Conservation (phyloP, 2,329 filamentous ascomycete genomes). For the Pestalotiopsis fici region DNA sequence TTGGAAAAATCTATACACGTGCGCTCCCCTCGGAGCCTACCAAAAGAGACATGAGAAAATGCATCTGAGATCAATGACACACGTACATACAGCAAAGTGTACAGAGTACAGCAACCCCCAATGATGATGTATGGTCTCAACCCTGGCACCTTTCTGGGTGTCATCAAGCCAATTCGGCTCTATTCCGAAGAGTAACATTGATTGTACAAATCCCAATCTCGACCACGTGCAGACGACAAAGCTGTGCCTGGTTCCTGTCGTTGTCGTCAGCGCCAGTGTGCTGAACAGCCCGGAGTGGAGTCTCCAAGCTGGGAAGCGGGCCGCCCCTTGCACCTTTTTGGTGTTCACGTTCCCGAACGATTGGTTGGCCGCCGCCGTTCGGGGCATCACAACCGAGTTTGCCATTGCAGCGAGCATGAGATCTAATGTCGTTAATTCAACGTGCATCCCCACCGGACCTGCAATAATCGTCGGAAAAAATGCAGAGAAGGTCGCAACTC, state of each 20-base stretch:
- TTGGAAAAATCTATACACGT: neutral
- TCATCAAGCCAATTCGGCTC: neutral
- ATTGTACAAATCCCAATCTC: neutral
- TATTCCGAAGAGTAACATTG: neutral
- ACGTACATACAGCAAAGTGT: neutral
- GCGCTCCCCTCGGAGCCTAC: too few relatives aligned
- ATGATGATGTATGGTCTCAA: neutral
- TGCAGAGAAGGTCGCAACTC: neutral
- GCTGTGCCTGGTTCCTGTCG: neutral
- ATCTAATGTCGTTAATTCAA: conserved; percentile 3
- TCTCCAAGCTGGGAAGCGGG: neutral
- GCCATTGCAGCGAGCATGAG: neutral
- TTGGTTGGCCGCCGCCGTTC: neutral
- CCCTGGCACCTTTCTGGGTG: neutral
- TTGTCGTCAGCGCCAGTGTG: neutral
- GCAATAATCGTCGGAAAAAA: neutral
- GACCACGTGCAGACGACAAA: neutral
- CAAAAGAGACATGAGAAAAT: neutral
- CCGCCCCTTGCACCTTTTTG: conserved; percentile 1
- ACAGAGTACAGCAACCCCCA: too few relatives aligned
- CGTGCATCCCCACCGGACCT: neutral
- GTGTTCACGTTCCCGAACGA: conserved; percentile 7
- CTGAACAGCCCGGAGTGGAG: neutral
- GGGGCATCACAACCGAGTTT: neutral
- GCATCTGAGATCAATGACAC: neutral